Conservation (phyloP, 495 filamentous ascomycete species). For the Trichocladium antarcticum region DNA sequence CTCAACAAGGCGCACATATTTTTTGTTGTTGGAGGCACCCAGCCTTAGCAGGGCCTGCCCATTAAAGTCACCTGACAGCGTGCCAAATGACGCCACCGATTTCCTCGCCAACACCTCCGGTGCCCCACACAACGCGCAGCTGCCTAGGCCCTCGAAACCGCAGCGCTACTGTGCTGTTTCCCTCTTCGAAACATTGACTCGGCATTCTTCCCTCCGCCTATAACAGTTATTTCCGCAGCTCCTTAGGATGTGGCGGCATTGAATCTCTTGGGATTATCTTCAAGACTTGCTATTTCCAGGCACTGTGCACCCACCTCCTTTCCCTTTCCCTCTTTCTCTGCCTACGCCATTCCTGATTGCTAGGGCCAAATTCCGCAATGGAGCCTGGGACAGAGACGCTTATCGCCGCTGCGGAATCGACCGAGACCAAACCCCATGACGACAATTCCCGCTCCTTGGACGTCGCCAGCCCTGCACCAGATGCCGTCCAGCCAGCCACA, state of each 20-base stretch:
- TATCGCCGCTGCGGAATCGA: no score
- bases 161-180: neutral
- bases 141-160: neutral
- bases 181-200: neutral
- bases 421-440: neutral
- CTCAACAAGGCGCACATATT: no score
- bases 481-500: neutral
- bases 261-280: neutral
- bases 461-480: neutral
- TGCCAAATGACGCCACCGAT: slow-evolving; percentile 1
- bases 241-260: neutral
- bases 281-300: no score
- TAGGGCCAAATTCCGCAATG: neutral
- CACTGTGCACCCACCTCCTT: no score
- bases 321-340: neutral
- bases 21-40: no score
- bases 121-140: neutral
- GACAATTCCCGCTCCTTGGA: neutral
- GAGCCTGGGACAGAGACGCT: neutral
- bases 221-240: no score
- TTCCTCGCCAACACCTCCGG: neutral
- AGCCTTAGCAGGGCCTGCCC: neutral
- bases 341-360: neutral
- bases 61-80: slow-evolving; percentile 11
- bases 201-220: no score